Evolutionary conservation across 2,329 filamentous ascomycete genomes (phyloP), one percentile per base, ranked within the genome.

Genomic region (Cordyceps cateniannulata): DNA sequence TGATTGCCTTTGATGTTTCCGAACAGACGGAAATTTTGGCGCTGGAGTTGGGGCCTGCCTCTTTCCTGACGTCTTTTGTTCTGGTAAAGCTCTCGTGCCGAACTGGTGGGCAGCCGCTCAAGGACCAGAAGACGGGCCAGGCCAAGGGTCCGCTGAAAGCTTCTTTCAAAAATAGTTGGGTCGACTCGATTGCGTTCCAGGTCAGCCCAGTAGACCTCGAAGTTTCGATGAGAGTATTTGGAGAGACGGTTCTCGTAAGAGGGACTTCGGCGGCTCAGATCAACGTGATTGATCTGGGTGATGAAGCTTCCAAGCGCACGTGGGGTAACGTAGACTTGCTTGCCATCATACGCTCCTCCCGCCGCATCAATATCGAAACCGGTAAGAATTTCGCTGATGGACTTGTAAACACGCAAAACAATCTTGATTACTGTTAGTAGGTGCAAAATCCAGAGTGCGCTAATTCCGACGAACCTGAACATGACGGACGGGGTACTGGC

Each of bases 281-380:
- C 91, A 62, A 96, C 81, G 3, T 86, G 87, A 67, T 96, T 96
- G 69, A 85, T 81, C 72, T 96, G 91, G 0, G 90, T 93, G 69
- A 93, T 87, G 72, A 88, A 93, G 10, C 90, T 87, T 49, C 85
- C 85, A 16, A 96, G 72, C 2, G 91, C 91, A 61, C 91, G 83
- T 2, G 91, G 91, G 3, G 88, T 86, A 25, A 85, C 85, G 69
- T 88, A 96, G 20, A 96, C 90, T 68, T 95, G 88, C 22, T 82
- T 81, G 40, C 91, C 91, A 70, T 95, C 85, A 66, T 89, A 96
- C 3, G 90, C 90, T 25, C 86, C 88, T 63, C 90, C 90, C 1
- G 90, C 88, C 70, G 88, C 92, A 70, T 95, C 91, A 53, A 96
- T 91, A 67, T 96, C 91, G 66, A 96, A 96, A 0, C 91, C 91